A percentile compares a stretch with the other conserved stretches of the same genome.
Evolutionary conservation across 2,329 filamentous ascomycete species (phyloP).

Genomic region (Colletotrichum sp.): DNA sequence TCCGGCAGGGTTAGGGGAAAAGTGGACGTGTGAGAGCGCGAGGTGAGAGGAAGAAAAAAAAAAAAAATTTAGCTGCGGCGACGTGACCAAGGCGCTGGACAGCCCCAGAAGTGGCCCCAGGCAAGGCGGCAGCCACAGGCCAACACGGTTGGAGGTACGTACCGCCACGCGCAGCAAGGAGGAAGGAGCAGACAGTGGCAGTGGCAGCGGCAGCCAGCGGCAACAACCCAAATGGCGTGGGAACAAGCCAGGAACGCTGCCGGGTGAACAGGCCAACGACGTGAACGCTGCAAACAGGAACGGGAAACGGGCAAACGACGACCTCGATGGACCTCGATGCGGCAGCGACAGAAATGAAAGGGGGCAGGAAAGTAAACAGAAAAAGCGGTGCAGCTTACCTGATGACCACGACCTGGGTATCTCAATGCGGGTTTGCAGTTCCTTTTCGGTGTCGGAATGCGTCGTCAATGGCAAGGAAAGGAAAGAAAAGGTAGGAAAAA

Average conservation of each 20-base stretch:
- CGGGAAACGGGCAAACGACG: not conserved
- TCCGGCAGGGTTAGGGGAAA: conserved; percentile 18
- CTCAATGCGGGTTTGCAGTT: not conserved
- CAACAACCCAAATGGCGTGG: not conserved
- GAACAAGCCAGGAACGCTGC: not conserved
- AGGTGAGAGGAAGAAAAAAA: not conserved
- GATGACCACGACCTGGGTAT: not conserved
- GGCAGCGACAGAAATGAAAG: not conserved
- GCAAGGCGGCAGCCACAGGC: conserved; percentile 1
- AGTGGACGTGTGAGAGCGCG: not conserved
- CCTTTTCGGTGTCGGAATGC: not conserved
- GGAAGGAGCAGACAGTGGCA: not conserved
- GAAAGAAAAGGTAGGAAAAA: not conserved
- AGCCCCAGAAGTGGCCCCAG: not conserved
- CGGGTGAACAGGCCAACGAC: not conserved
- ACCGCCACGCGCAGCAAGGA: not conserved
- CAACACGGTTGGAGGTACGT: conserved; percentile 10
- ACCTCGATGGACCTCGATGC: not conserved
- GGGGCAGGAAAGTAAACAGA: not conserved
- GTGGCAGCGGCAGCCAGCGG: not conserved
- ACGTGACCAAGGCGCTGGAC: conserved; percentile 17
- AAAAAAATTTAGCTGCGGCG: conserved; percentile 7
- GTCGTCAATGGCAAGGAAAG: conserved; percentile 7
- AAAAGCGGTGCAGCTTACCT: not conserved
- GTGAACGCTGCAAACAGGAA: not conserved